phyloP scores from a whole-genome alignment of 2,329 filamentous ascomycete species.

The Sporothrix protearum region DNA sequence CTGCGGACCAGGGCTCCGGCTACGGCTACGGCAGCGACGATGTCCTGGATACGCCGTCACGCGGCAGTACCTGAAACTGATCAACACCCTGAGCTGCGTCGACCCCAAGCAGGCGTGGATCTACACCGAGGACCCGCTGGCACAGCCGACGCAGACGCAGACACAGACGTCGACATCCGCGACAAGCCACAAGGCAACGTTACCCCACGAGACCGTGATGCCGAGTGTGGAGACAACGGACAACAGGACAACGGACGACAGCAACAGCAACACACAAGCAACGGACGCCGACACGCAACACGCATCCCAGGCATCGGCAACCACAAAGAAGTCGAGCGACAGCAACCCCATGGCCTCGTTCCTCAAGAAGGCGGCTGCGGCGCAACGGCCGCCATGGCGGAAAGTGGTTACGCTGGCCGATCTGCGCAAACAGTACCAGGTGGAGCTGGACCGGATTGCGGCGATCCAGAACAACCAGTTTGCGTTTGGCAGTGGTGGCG shows the following conservation, averaged over 20 bases:
- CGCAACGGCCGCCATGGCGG: constrained; percentile 49
- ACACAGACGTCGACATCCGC: no score
- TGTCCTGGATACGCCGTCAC: constrained; percentile 61
- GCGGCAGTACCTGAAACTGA: constrained; percentile 80
- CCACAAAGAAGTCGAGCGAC: background rate
- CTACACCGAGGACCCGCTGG: constrained; percentile 48
- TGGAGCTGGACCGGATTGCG: constrained; percentile 81
- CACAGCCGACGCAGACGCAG: no score
- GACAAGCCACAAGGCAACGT: background rate
- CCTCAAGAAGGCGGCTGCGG: constrained; percentile 29
- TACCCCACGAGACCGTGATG: background rate
- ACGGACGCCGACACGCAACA: background rate
- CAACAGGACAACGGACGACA: background rate
- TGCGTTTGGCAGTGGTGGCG: constrained; percentile 58
- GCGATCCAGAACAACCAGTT: constrained; percentile 88
- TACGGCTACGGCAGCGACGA: constrained; percentile 37
- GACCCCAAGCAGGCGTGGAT: constrained; percentile 80
- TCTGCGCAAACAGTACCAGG: constrained; percentile 82
- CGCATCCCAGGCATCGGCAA: background rate
- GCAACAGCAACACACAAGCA: background rate
- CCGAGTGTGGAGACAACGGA: background rate
- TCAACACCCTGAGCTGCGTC: constrained; percentile 88
- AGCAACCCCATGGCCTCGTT: constrained; percentile 29
- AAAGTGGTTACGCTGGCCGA: constrained; percentile 82
- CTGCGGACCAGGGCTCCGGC: background rate